Base-by-base conservation (phyloP, 805 yeast genomes). In the Kodamaea hsintzibuensis region DNA sequence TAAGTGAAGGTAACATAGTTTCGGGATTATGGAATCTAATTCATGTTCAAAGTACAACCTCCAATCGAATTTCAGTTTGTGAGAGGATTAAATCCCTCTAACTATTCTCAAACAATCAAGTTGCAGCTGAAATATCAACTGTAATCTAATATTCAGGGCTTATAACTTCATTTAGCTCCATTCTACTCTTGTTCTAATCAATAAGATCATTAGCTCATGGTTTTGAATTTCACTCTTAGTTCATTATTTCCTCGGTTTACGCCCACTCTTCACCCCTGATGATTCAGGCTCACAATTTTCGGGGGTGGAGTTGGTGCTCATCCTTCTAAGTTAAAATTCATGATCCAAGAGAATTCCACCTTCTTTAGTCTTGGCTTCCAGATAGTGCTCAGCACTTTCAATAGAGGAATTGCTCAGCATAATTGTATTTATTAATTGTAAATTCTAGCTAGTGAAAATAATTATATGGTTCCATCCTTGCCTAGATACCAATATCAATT, bases 401-500 rank as follows among this genome's bases (percentile, higher is more conserved):
- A 4, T 22, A 22, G 25, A 4, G 25, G 25, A 22, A 22, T 3
- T 22, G 25, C 35, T 30, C 12, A 30, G 35, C 10, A 5, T 30
- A 8, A 8, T 30, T 8, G 16, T 40, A 14, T 13, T 40, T 40
- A 16, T 40, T 40, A 17, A 40, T 40, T 40, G 19, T 40, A 40
- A 40, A 16, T 40, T 40, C 44, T 40, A 45, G 37, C 18, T 17
- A n/a, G n/a, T 45, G 39, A 14, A 19, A 25, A 12, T 22, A 5
- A 5, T 16, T 13, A 9, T 14, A n/a, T 37, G n/a, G 35, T 22
- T n/a, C 4, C 37, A 5, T 17, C 3, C 8, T 7, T 19, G 7
- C 46, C 25, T 53, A 59, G 39, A 64, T 60, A 7, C 76, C 76
- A 19, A 74, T 73, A 50, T 73, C 77, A 50, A 76, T 74, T 54